These are phyloP conservation scores for Pedinophyceae sp. DNA, from an alignment of 139 green algal genomes.

Conservation along the genomic window DNA sequence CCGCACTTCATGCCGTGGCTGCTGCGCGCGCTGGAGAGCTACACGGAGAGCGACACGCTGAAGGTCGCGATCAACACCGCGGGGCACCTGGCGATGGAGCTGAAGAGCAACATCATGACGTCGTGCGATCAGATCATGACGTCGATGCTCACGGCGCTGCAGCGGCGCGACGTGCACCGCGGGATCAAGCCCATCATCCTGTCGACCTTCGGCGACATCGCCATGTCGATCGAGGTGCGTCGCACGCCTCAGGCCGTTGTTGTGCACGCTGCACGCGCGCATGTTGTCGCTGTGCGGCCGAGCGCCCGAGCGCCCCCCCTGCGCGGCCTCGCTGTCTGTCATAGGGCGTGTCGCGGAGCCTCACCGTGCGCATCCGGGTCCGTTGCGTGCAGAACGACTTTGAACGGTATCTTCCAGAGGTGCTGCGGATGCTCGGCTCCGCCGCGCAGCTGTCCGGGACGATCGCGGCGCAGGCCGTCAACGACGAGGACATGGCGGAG, in stretches of 20 bases:
- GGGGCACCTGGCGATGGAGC: neutral
- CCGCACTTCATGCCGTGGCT: slow-evolving; percentile 64
- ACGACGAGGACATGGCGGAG: slow-evolving; percentile 67
- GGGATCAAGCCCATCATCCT: slow-evolving; percentile 91
- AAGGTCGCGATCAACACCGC: neutral
- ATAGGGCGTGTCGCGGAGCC: neutral
- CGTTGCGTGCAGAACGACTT: slow-evolving; percentile 24
- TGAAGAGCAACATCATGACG: neutral
- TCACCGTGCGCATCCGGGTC: slow-evolving; percentile 42
- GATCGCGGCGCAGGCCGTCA: neutral
- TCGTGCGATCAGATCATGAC: slow-evolving; percentile 38
- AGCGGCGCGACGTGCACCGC: slow-evolving; percentile 52
- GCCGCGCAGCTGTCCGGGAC: neutral
- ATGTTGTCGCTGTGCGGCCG: neutral
- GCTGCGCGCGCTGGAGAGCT: slow-evolving; percentile 65
- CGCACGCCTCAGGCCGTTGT: neutral
- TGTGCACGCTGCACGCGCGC: neutral
- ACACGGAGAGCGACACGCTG: slow-evolving; percentile 51
- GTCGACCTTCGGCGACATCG: slow-evolving; percentile 79
- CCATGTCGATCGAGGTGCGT: slow-evolving; percentile 49
- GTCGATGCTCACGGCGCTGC: slow-evolving; percentile 37
- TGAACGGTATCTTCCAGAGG: neutral
- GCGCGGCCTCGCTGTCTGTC: neutral
- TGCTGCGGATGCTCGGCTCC: neutral
- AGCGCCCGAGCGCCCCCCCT: neutral